Base-by-base conservation (phyloP, 176 grass and related monocot genomes). In the Dendrocalamus sinicus region DNA sequence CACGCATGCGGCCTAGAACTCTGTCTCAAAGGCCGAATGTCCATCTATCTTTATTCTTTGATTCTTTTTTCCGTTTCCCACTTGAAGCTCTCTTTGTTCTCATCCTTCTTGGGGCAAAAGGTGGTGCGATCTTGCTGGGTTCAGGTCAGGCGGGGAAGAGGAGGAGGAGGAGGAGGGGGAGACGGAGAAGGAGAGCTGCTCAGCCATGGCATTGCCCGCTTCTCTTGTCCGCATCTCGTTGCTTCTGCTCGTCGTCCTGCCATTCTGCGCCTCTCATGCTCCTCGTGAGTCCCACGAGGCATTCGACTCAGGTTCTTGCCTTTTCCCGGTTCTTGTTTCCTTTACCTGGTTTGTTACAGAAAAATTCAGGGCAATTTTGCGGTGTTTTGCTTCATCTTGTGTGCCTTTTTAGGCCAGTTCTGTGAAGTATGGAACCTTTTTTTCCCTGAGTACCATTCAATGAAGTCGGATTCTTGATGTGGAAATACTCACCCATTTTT, bases 191-290 rank as follows among this genome's bases (percentile, higher is more conserved):
- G 63, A 16, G 37, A n/a, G 24, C 39, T 8, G n/a, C 30, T 46
- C 20, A 7, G 79, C 79, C 87, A 92, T 92, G 91, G 91, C 84
- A 92, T 92, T 92, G 80, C 64, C 80, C 9, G 84, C 23, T 1
- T n/a, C 66, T 67, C 16, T 86, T 73, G 20, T 76, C 70, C 69
- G 80, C 63, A 72, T 84, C 46, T 14, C 84, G 74, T 64, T 87
- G 70, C 78, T 92, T 14, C 84, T 92, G 45, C 87, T 89, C 80
- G 44, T 76, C 63, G 68, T 68, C 76, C 70, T 92, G 15, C 88
- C 91, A 12, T 81, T 92, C 79, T 89, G 87, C 64, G 68, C 53
- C 40, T 77, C 72, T 75, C 68, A 24, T 10, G 68, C 79, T 55
- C 69, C 60, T 47, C 59, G 88, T 32, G 68, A 81, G 69, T 76